Percentiles rank a stretch among this genome's conserved stretches.
Evolutionary conservation across 2,329 filamentous ascomycete genomes (phyloP).

Genomic region (Cyphellophora europaea): DNA sequence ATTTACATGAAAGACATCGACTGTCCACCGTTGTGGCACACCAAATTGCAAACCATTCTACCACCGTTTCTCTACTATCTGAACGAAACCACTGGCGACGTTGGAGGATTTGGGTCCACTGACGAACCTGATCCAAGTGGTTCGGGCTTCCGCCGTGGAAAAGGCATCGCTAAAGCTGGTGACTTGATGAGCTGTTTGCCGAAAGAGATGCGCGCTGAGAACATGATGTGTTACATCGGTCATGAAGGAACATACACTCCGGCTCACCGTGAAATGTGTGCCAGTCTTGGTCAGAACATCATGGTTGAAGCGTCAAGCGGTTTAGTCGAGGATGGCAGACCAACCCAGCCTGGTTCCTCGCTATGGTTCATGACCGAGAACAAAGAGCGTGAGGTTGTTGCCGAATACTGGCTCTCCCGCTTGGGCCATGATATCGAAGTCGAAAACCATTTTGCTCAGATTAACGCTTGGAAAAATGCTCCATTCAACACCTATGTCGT

Average conservation of each 20-base stretch:
- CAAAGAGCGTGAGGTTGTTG: slow-evolving; percentile 80
- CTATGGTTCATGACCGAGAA: slow-evolving; percentile 99
- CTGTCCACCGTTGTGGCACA: slow-evolving; percentile 77
- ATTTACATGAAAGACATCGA: slow-evolving; percentile 97
- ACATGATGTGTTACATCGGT: slow-evolving; percentile 96
- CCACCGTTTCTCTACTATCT: slow-evolving; percentile 81
- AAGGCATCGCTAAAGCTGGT: slow-evolving; percentile 60
- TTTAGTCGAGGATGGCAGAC: slow-evolving; percentile 58
- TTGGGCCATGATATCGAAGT: slow-evolving; percentile 95
- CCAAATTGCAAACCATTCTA: slow-evolving; percentile 67
- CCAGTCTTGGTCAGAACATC: slow-evolving; percentile 89
- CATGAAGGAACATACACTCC: slow-evolving; percentile 97
- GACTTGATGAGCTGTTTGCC: slow-evolving; percentile 94
- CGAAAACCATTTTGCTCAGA: slow-evolving; percentile 90
- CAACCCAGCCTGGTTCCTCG: slow-evolving; percentile 69
- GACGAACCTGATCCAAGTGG: slow-evolving; percentile 33
- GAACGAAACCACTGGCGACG: slow-evolving; percentile 63
- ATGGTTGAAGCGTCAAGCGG: slow-evolving; percentile 82
- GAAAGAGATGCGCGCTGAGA: slow-evolving; percentile 79
- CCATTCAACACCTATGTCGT: slow-evolving; percentile 89
- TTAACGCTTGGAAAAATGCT: slow-evolving; percentile 91
- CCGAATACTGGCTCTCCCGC: slow-evolving; percentile 88
- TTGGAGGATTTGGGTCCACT: slow-evolving; percentile 46
- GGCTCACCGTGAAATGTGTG: slow-evolving; percentile 95
- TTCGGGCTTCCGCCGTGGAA: slow-evolving; percentile 35